Evolutionary conservation across 2,329 filamentous ascomycete genomes (phyloP).

Genomic region (Sporothrix curviconia): DNA sequence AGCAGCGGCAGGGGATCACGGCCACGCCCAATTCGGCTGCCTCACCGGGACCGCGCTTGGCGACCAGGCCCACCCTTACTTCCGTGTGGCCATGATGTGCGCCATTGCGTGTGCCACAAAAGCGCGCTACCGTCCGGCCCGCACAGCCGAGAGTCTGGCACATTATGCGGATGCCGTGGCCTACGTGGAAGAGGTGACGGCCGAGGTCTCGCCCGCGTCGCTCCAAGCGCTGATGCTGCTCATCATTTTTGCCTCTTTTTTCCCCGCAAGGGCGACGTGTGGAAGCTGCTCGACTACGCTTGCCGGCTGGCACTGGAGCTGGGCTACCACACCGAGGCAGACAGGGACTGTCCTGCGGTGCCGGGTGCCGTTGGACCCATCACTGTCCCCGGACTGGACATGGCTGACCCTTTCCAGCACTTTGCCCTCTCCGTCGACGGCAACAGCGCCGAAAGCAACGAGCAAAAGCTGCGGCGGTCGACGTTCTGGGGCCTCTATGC

Average conservation of each 20-base stretch:
- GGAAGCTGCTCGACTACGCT: conserved; percentile 20
- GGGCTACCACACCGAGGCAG: conserved; percentile 26
- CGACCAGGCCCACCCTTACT: conserved; percentile 26
- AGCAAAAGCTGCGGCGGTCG: conserved; percentile 17
- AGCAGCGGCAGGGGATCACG: neutral
- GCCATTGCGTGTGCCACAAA: conserved; percentile 26
- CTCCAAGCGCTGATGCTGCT: conserved; percentile 18
- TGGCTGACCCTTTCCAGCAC: no score
- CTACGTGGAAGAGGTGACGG: conserved; percentile 19
- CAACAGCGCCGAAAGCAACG: neutral
- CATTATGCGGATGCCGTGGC: conserved; percentile 16
- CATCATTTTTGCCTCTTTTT: conserved; percentile 19
- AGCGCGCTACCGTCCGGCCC: conserved; percentile 23
- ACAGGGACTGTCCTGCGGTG: neutral
- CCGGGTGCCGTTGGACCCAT: neutral
- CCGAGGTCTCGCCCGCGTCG: conserved; percentile 16
- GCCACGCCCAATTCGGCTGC: conserved; percentile 19
- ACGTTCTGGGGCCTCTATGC: conserved; percentile 32
- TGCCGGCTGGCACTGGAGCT: conserved; percentile 24
- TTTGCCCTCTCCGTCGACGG: no score
- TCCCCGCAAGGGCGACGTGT: conserved; percentile 19
- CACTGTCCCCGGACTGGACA: neutral
- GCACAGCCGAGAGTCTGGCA: conserved; percentile 15
- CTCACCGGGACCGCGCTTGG: conserved; percentile 14
- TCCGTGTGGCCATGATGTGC: conserved; percentile 29